Evolutionary conservation across 2,329 filamentous ascomycete species (phyloP), one percentile per base, ranked within the genome.

Genomic region (Fusarium cicatricum): DNA sequence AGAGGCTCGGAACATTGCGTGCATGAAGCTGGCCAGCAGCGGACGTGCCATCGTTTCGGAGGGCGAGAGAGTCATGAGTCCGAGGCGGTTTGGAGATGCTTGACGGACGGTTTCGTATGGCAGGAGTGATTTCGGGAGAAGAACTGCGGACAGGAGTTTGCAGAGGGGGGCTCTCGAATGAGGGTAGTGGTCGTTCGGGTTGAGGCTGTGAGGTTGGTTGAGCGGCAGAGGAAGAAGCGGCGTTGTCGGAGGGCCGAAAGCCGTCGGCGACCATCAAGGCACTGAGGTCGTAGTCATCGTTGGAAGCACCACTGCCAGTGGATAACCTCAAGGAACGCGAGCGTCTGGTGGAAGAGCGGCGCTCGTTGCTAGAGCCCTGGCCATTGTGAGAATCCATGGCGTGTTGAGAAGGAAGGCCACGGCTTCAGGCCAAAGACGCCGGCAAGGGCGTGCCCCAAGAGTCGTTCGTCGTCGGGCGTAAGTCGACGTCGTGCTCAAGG

Each of bases 11-110:
- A 6, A 54, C 53, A 15, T 59, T 62, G 31, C 59, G 46, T 42
- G 47, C 28, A 21, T 64, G 63, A 16, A 64, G 46, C 44, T 40
- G 52, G 49, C 53, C 45, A 28, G 44, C 39, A n/a, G 52, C 43
- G 9, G 64, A 52, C 8, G 56, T 40, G 14, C 81, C 82, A 64
- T 86, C 83, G 57, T 85, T 78, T 40, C 79, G 77, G 31, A 85
- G 73, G 9, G 81, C 74, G 14, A 85, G 75, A 14, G 81, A 80
- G 55, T 85, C 82, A 21, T 79, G 74, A 7, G 71, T 74, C 11
- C 74, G 75, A 5, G 76, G 77, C n/a, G 80, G 76, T 59, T 88
- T 88, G 12, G 81, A 76, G 41, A 81, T 81, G 69, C 85, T 87
- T 4, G 83, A 84, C 32, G 82, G 78, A 52, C 82, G 77, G 52